A percentile compares a stretch with the other conserved stretches of the same genome.
Evolutionary conservation across 306 rosid species (phyloP).

Genomic region (Vigna angularis): DNA sequence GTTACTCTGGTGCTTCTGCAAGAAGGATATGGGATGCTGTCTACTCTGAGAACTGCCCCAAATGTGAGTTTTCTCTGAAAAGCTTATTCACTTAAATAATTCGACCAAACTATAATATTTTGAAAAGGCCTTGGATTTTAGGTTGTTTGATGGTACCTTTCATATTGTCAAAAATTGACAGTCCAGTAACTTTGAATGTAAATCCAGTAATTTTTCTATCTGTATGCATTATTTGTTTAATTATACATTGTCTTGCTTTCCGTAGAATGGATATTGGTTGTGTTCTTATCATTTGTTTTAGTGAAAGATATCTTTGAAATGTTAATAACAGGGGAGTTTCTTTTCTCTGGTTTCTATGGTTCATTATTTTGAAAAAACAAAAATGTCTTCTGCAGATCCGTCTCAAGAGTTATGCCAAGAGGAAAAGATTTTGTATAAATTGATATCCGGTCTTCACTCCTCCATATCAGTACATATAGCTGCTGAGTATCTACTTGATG

Average conservation of each 20-base stretch:
- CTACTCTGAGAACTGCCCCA: slow-evolving; percentile 96
- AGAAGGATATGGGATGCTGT: slow-evolving; percentile 95
- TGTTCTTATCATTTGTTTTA: slow-evolving; percentile 26
- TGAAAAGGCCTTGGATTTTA: background rate
- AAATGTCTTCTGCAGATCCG: slow-evolving; percentile 60
- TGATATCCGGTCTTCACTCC: slow-evolving; percentile 99
- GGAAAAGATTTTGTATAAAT: slow-evolving; percentile 87
- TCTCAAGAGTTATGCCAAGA: slow-evolving; percentile 88
- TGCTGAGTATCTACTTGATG: slow-evolving; percentile 84
- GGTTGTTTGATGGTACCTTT: background rate
- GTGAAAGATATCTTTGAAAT: slow-evolving; percentile 9
- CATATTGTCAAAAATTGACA: background rate
- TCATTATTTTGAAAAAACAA: background rate
- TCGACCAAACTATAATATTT: background rate
- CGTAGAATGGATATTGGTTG: background rate
- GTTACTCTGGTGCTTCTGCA: slow-evolving; percentile 92
- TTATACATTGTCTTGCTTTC: slow-evolving; percentile 21
- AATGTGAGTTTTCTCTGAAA: slow-evolving; percentile 63
- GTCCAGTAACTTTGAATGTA: background rate
- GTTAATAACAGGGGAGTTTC: slow-evolving; percentile 4
- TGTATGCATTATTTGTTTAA: slow-evolving; percentile 24
- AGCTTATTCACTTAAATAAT: slow-evolving; percentile 1
- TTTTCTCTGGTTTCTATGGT: slow-evolving; percentile 22
- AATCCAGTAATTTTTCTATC: background rate
- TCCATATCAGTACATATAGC: slow-evolving; percentile 96